Percentiles rank a stretch among this genome's conserved stretches.
These are phyloP conservation scores for Monosporascus ibericus DNA, from an alignment of 2,329 filamentous ascomycete genomes.

Conservation along the genomic window DNA sequence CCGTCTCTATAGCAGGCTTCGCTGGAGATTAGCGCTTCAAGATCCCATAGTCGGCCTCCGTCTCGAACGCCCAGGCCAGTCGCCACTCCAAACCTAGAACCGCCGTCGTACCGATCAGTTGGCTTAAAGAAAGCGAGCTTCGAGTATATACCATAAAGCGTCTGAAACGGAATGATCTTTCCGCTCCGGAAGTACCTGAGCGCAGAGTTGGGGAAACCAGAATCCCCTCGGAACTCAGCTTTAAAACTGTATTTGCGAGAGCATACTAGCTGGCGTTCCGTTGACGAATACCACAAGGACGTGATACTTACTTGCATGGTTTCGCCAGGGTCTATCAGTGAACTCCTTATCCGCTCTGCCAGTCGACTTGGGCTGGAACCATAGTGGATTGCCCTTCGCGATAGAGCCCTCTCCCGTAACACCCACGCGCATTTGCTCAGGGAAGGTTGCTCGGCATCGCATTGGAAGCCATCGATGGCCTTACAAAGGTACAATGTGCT, in stretches of 20 bases:
- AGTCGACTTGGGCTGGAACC: conserved; percentile 9
- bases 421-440: conserved; percentile 12
- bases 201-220: conserved; percentile 9
- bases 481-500: conserved; percentile 6
- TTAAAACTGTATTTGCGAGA: conserved; percentile 3
- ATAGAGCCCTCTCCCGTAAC: conserved; percentile 12
- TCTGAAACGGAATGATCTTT: conserved; percentile 9
- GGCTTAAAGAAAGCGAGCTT: conserved; percentile 6
- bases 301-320: conserved; percentile 9
- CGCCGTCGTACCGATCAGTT: conserved; percentile 8
- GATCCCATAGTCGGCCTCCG: conserved; percentile 7
- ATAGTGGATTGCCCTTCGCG: conserved; percentile 10
- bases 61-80: conserved; percentile 6
- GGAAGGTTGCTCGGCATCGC: conserved; percentile 5
- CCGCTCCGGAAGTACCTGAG: conserved; percentile 12
- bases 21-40: conserved; percentile 4
- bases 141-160: conserved; percentile 12
- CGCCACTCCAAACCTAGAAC: conserved; percentile 11
- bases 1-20: conserved; percentile 7
- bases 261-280: background rate
- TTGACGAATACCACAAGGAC: background rate
- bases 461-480: conserved; percentile 12
- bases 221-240: conserved; percentile 9
- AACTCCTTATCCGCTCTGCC: conserved; percentile 11
- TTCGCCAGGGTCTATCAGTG: conserved; percentile 11